A percentile compares a stretch with the other conserved stretches of the same genome.
Evolutionary conservation across 75 land plant genomes (phyloP).

Genomic region (Cryptomeria japonica): DNA sequence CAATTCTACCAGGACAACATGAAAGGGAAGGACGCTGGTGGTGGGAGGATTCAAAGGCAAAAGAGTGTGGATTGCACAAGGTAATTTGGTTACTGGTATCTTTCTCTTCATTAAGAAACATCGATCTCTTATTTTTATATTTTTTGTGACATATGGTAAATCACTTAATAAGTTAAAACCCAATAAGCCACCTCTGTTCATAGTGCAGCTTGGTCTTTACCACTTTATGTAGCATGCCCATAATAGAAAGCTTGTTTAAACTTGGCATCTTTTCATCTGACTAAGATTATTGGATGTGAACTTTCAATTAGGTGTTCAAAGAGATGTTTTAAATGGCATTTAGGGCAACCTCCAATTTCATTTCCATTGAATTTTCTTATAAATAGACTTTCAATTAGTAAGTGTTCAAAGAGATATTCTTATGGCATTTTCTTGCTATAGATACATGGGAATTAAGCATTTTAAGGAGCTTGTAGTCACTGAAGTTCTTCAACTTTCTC

Average conservation of each 20-base stretch:
- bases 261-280: neutral
- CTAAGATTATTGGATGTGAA: neutral
- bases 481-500: neutral
- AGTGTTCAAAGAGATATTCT: neutral
- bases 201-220: neutral
- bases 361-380: neutral
- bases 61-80: conserved; percentile 96
- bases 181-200: neutral
- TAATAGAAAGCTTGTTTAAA: neutral
- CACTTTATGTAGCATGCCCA: neutral
- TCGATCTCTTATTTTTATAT: neutral
- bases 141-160: neutral
- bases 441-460: neutral
- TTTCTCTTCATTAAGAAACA: neutral
- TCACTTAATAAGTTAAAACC: neutral
- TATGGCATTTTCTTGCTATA: neutral
- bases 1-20: conserved; percentile 89
- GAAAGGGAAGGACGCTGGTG: conserved; percentile 98
- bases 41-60: conserved; percentile 98
- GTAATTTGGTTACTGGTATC: conserved; percentile 9
- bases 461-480: neutral
- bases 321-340: no score
- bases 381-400: neutral
- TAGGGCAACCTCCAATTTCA: neutral
- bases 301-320: neutral